phyloP scores from a whole-genome alignment of 306 rosid genomes.

The Fagus crenata region DNA sequence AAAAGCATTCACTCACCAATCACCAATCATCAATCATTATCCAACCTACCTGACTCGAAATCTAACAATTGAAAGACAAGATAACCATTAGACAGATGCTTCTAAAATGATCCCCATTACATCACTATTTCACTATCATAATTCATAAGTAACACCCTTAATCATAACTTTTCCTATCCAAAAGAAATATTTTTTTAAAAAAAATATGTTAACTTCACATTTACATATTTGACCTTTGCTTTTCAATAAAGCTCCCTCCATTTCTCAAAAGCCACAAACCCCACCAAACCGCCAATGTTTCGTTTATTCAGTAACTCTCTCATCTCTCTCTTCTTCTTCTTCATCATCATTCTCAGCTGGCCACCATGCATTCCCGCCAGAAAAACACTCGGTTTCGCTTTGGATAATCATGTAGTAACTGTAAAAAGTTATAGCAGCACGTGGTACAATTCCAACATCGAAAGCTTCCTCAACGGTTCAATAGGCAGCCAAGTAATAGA shows the following conservation, averaged over 20 bases:
- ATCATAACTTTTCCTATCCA: background rate
- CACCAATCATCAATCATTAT: slow-evolving; percentile 5
- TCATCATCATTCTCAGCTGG: slow-evolving; percentile 31
- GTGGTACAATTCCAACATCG: background rate
- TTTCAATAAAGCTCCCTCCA: slow-evolving; percentile 32
- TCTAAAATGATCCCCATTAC: background rate
- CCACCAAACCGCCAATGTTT: slow-evolving; percentile 41
- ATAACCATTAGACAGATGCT: slow-evolving; percentile 4
- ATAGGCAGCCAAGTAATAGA: slow-evolving; percentile 33
- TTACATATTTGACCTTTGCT: slow-evolving; percentile 30
- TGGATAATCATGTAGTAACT: slow-evolving; percentile 14
- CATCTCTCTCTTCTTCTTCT: slow-evolving; percentile 17
- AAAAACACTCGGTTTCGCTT: background rate
- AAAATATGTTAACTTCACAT: slow-evolving; percentile 24
- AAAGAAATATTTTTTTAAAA: background rate
- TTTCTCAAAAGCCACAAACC: slow-evolving; percentile 12
- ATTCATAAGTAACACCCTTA: slow-evolving; percentile 4
- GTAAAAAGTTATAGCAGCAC: slow-evolving; percentile 1
- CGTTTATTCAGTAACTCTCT: slow-evolving; percentile 20
- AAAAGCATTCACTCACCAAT: slow-evolving; percentile 17
- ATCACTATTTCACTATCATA: background rate
- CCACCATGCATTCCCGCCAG: slow-evolving; percentile 23
- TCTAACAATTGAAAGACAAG: slow-evolving; percentile 8
- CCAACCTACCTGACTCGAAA: background rate
- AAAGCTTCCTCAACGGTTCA: slow-evolving; percentile 24